phyloP scores from a whole-genome alignment of 805 yeast genomes.

The Kodamaea neixiangensis region DNA sequence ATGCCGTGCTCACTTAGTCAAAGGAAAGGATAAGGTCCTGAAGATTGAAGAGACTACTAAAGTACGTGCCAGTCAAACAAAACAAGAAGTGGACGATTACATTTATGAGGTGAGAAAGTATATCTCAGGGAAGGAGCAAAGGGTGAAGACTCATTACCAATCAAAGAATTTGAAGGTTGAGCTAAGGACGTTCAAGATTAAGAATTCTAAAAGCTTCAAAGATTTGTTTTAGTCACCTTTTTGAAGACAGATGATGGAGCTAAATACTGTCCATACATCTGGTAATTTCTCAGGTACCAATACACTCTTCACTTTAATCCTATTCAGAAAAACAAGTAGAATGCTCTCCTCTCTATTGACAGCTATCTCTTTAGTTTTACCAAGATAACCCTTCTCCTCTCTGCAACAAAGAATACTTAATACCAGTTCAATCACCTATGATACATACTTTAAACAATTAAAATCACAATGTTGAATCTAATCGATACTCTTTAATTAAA shows the following conservation, averaged over 20 bases:
- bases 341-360: no score
- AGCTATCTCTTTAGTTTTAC: no score
- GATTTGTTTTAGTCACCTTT: background rate
- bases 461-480: background rate
- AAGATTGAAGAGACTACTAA: background rate
- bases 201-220: background rate
- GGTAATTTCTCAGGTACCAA: no score
- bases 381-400: no score
- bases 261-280: no score
- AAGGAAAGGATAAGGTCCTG: background rate
- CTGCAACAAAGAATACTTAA: no score
- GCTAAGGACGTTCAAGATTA: background rate
- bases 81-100: background rate
- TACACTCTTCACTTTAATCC: no score
- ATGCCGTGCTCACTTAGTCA: background rate
- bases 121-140: background rate
- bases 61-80: background rate
- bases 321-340: no score
- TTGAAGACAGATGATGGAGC: no score
- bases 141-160: background rate
- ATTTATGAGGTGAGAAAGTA: background rate
- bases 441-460: background rate
- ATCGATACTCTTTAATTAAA: background rate
- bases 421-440: no score
- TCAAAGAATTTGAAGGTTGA: background rate